Evolutionary conservation across 164 flowering plant genomes (phyloP).

Genomic region (Chimonanthus salicifolius): DNA sequence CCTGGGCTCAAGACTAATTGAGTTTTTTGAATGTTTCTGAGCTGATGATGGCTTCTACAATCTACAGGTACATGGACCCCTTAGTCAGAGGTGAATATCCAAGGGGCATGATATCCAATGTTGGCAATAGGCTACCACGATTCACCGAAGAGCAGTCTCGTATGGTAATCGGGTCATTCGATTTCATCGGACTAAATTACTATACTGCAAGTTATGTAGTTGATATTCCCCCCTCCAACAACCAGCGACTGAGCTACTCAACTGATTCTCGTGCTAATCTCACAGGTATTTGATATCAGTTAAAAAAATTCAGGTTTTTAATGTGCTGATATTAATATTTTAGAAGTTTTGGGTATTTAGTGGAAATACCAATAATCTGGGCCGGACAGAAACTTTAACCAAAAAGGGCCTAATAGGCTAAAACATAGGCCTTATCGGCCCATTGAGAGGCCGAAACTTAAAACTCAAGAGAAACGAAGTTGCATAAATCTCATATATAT

Average conservation of each 20-base stretch:
- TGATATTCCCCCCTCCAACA: not conserved
- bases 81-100: slow-evolving; percentile 9
- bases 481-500: not conserved
- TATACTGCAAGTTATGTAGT: not conserved
- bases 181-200: slow-evolving; percentile 12
- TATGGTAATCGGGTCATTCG: slow-evolving; percentile 12
- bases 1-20: no score
- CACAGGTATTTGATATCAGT: not conserved
- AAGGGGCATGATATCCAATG: not conserved
- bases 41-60: not conserved
- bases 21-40: not conserved
- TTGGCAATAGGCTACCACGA: slow-evolving; percentile 4
- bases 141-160: slow-evolving; percentile 5
- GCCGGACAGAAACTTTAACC: not conserved
- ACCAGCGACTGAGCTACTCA: not conserved
- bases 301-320: no score
- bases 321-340: no score
- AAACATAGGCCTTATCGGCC: not conserved
- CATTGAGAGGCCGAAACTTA: not conserved
- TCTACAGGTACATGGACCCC: slow-evolving; percentile 13
- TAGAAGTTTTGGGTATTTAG: no score
- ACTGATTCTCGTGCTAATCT: not conserved
- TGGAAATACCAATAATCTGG: not conserved
- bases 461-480: not conserved
- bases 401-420: no score